phyloP scores from a whole-genome alignment of 2,329 filamentous ascomycete genomes.

The Hirsutella rhossiliensis region DNA sequence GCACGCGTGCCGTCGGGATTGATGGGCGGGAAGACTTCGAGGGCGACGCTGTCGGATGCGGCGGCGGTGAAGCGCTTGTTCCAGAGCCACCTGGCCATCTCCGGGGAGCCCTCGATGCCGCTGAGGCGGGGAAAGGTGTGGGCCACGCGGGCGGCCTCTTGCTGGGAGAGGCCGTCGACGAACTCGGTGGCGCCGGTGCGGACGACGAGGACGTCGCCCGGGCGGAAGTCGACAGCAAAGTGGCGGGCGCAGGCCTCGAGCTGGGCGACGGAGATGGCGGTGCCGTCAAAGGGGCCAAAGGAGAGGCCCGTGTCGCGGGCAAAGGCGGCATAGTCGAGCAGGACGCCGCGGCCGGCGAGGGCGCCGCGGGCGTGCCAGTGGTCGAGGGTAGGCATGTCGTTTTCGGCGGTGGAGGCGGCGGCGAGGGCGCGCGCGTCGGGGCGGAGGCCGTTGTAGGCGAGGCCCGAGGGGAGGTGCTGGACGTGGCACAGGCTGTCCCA shows the following conservation, averaged over 20 bases:
- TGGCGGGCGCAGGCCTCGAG: conserved; percentile 45
- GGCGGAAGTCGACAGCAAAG: conserved; percentile 50
- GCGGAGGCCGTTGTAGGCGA: conserved; percentile 37
- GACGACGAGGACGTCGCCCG: conserved; percentile 56
- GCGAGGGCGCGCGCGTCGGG: conserved; percentile 21
- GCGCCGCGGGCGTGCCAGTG: conserved; percentile 41
- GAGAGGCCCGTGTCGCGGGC: conserved; percentile 35
- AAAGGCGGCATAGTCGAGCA: conserved; percentile 42
- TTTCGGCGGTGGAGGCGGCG: conserved; percentile 12
- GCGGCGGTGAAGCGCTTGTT: conserved; percentile 57
- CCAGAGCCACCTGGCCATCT: conserved; percentile 53
- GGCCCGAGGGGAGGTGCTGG: conserved; percentile 27
- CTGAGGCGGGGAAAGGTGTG: conserved; percentile 12
- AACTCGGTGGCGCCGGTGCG: conserved; percentile 50
- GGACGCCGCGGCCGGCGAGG: conserved; percentile 40
- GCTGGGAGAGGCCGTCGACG: conserved; percentile 33
- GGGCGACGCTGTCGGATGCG: conserved; percentile 48
- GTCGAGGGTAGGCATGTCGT: conserved; percentile 20
- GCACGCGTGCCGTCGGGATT: conserved; percentile 25
- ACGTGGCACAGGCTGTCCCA: conserved; percentile 43
- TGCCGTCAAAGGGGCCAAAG: conserved; percentile 37
- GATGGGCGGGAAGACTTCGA: conserved; percentile 50
- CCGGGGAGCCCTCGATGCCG: conserved; percentile 32
- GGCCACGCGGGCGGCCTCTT: conserved; percentile 16
- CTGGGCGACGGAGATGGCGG: conserved; percentile 40